Evolutionary conservation across 2,329 filamentous ascomycete genomes (phyloP).

Genomic region (Fusarium phyllophilum): DNA sequence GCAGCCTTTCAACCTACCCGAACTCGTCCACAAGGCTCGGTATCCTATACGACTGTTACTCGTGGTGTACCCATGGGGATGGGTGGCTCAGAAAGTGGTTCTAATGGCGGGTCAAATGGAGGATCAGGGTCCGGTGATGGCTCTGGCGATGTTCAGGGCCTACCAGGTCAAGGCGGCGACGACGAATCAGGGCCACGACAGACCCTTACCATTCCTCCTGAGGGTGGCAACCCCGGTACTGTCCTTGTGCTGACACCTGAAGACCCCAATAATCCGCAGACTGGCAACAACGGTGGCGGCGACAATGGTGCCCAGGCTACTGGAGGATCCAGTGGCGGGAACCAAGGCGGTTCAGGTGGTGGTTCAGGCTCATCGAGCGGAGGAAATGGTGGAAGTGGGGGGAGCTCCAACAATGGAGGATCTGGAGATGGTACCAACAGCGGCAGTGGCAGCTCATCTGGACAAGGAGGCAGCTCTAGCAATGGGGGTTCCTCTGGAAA

Average conservation of each 20-base stretch:
- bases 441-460: background rate
- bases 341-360: background rate
- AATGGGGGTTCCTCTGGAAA: background rate
- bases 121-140: background rate
- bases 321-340: background rate
- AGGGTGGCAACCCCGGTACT: constrained; percentile 19
- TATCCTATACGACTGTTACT: constrained; percentile 25
- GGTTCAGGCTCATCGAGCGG: background rate
- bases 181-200: background rate
- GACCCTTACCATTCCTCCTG: constrained; percentile 16
- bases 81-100: background rate
- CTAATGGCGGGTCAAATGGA: background rate
- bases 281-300: background rate
- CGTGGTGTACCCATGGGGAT: background rate
- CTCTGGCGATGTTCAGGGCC: background rate
- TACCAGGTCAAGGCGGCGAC: background rate
- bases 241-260: constrained; percentile 17
- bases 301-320: background rate
- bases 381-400: background rate
- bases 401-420: background rate
- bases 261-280: background rate
- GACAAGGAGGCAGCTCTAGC: background rate
- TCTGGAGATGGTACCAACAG: background rate
- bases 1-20: background rate
- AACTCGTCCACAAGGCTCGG: background rate